Evolutionary conservation across 2,329 filamentous ascomycete genomes (phyloP).

Genomic region (Aspergillus sp.): DNA sequence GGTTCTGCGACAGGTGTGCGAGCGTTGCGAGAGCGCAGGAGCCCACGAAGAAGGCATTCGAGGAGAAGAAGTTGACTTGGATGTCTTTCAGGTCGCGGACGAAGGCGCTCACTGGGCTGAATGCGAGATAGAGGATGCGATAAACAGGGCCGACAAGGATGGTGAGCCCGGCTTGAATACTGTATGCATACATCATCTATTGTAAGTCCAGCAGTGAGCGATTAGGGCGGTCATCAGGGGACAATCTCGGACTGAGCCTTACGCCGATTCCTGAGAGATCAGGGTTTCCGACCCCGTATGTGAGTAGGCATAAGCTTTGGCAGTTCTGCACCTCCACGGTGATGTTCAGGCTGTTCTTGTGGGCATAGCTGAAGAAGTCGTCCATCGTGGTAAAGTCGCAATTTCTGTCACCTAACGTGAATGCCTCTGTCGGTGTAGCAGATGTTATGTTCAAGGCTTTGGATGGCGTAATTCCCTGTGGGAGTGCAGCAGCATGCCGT

Average conservation of each 20-base stretch:
- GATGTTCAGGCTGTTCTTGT: conserved; percentile 4
- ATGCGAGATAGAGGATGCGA: conserved; percentile 1
- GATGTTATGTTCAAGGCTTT: background rate
- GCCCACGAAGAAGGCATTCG: conserved; percentile 9
- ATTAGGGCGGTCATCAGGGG: too few relatives aligned
- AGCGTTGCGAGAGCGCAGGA: conserved; percentile 5
- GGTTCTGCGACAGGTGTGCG: conserved; percentile 7
- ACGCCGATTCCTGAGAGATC: conserved; percentile 10
- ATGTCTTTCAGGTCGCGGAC: conserved; percentile 4
- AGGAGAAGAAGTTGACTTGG: conserved; percentile 8
- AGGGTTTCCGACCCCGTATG: conserved; percentile 10
- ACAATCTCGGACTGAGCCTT: background rate
- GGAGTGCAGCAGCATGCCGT: conserved; percentile 2
- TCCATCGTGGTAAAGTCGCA: conserved; percentile 6
- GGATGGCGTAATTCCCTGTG: background rate
- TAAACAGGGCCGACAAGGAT: conserved; percentile 6
- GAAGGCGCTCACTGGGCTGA: background rate
- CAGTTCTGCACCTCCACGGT: conserved; percentile 10
- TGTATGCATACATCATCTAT: conserved; percentile 11
- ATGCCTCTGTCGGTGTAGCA: background rate
- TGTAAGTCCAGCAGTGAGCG: too few relatives aligned
- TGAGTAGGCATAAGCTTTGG: conserved; percentile 5
- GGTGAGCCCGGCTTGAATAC: conserved; percentile 1
- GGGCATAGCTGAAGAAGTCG: conserved; percentile 7
- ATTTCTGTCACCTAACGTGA: background rate